Conservation (phyloP, 208 protist genomes). For the Trypanosoma lewisi region DNA sequence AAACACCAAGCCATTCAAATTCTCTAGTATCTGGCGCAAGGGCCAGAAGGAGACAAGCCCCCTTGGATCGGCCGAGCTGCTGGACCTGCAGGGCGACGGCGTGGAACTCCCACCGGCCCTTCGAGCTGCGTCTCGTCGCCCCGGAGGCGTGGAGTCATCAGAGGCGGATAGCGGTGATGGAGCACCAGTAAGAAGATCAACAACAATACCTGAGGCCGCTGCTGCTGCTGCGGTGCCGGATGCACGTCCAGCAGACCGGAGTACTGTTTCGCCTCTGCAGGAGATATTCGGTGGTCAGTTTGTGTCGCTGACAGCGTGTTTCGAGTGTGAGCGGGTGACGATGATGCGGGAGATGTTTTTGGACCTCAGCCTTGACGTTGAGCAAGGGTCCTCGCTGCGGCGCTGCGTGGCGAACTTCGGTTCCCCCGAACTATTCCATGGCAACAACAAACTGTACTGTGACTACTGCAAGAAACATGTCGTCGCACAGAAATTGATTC, state of each 20-base stretch:
- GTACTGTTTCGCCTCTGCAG: conserved; percentile 44
- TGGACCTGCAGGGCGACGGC: conserved; percentile 14
- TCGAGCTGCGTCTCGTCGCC: neutral
- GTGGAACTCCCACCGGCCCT: conserved; percentile 13
- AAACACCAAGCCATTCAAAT: conserved; percentile 38
- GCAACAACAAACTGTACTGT: conserved; percentile 83
- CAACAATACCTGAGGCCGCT: neutral
- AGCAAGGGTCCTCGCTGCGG: conserved; percentile 76
- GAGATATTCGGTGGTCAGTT: conserved; percentile 76
- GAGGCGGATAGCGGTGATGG: conserved; percentile 5
- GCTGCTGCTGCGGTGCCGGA: neutral
- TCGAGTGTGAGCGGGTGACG: conserved; percentile 68
- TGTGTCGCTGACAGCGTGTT: conserved; percentile 68
- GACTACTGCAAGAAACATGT: conserved; percentile 63
- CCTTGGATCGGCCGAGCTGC: neutral
- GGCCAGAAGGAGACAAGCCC: neutral
- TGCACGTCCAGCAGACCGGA: neutral
- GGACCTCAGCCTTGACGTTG: conserved; percentile 80
- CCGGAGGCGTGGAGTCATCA: neutral
- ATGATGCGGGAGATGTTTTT: conserved; percentile 74
- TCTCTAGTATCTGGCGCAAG: conserved; percentile 14
- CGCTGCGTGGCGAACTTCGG: conserved; percentile 75
- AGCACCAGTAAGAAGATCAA: too few species aligned
- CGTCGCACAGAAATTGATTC: conserved; percentile 76
- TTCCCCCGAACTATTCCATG: conserved; percentile 72